Percentiles rank a stretch among this genome's conserved stretches.
phyloP scores from a whole-genome alignment of 2,329 filamentous ascomycete genomes.

The Cladosporium halotolerans region DNA sequence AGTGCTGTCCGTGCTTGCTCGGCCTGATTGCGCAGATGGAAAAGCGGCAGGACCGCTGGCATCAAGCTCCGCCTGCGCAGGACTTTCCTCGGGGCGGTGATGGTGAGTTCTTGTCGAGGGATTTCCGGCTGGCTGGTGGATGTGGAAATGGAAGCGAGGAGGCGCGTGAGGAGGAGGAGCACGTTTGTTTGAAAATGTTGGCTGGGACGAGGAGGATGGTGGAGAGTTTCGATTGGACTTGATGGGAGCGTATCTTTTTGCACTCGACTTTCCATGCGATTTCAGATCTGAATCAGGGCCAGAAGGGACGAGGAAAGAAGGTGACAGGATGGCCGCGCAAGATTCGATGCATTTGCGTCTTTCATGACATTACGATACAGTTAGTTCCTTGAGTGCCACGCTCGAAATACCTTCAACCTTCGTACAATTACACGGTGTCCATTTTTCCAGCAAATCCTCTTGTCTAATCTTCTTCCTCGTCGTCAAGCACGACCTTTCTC shows the following conservation, averaged over 20 bases:
- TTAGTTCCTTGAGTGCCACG: neutral
- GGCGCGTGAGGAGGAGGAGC: slow-evolving; percentile 17
- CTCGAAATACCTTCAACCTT: neutral
- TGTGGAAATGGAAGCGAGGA: slow-evolving; percentile 9
- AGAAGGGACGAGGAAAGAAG: too few relatives aligned
- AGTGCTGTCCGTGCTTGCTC: slow-evolving; percentile 29
- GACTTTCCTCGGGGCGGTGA: slow-evolving; percentile 11
- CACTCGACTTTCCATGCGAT: too few relatives aligned
- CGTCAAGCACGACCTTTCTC: slow-evolving; percentile 41
- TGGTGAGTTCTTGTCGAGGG: slow-evolving; percentile 12
- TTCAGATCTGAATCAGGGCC: too few relatives aligned
- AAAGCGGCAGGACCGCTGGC: slow-evolving; percentile 39
- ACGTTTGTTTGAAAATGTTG: slow-evolving; percentile 28
- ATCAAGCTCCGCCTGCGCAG: slow-evolving; percentile 18
- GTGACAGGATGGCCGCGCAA: too few relatives aligned
- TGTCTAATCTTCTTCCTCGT: slow-evolving; percentile 40
- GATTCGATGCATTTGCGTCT: too few relatives aligned
- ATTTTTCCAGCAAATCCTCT: neutral
- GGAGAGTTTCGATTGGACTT: slow-evolving; percentile 23
- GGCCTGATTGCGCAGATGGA: slow-evolving; percentile 35
- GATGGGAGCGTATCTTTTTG: neutral
- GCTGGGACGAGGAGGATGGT: slow-evolving; percentile 21
- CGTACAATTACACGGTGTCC: neutral
- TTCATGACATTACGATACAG: neutral
- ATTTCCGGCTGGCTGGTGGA: neutral